Evolutionary conservation across 2,329 filamentous ascomycete species (phyloP).

Genomic region (Xylaria sp.): DNA sequence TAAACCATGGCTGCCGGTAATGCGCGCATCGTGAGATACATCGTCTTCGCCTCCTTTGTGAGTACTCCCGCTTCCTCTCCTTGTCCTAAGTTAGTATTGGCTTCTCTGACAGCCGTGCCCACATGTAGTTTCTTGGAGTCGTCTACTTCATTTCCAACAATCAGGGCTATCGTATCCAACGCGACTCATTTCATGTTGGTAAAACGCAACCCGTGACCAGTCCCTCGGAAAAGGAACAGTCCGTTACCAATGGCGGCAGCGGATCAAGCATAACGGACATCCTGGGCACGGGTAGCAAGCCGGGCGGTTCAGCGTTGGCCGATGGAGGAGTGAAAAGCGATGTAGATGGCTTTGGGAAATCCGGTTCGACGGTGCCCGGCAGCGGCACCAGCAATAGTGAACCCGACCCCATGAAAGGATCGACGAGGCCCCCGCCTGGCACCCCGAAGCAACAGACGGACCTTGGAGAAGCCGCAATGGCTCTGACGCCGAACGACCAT

Average conservation of each 20-base stretch:
- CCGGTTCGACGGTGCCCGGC: constrained; percentile 34
- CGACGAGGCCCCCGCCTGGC: constrained; percentile 44
- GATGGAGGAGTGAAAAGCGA: constrained; percentile 35
- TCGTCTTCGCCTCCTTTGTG: constrained; percentile 88
- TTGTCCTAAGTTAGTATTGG: background rate
- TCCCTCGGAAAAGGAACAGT: constrained; percentile 41
- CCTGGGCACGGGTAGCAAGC: constrained; percentile 40
- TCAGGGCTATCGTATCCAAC: constrained; percentile 60
- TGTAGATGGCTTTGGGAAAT: constrained; percentile 28
- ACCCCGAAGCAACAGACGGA: constrained; percentile 51
- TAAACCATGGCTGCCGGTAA: constrained; percentile 72
- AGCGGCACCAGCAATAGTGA: constrained; percentile 42
- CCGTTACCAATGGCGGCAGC: constrained; percentile 39
- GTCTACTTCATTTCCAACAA: constrained; percentile 83
- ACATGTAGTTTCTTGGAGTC: constrained; percentile 69
- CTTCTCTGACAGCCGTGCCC: constrained; percentile 41
- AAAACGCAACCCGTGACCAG: constrained; percentile 52
- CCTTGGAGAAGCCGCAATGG: constrained; percentile 60
- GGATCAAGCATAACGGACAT: constrained; percentile 47
- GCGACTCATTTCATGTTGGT: constrained; percentile 45
- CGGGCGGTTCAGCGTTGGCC: constrained; percentile 23
- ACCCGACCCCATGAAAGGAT: constrained; percentile 45
- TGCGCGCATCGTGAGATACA: constrained; percentile 79
- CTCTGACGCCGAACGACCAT: constrained; percentile 62
- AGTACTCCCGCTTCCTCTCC: constrained; percentile 51